Evolutionary conservation across 1,284 basidiomycete species (phyloP).

Genomic region (Heterobasidion annosum): DNA sequence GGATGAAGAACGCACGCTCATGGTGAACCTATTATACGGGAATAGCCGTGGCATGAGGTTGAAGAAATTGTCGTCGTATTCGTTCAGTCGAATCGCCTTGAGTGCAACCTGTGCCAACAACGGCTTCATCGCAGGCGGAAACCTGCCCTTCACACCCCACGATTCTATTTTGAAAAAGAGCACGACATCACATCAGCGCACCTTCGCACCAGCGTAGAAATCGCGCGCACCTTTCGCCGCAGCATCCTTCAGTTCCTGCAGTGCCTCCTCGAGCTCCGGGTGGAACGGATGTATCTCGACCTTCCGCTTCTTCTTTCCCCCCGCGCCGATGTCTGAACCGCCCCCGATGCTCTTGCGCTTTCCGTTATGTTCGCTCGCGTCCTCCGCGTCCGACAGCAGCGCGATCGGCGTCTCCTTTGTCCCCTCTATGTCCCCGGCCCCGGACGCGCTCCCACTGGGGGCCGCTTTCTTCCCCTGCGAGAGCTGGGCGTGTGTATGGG

Average conservation of each 20-base stretch:
- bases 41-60: constrained; percentile 81
- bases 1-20: constrained; percentile 44
- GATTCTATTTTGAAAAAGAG: constrained; percentile 29
- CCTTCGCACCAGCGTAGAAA: too few species aligned
- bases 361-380: constrained; percentile 1
- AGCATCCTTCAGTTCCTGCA: constrained; percentile 54
- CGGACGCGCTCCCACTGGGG: constrained; percentile 7
- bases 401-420: constrained; percentile 49
- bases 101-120: constrained; percentile 64
- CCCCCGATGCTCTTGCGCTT: constrained; percentile 20
- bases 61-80: constrained; percentile 91
- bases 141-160: constrained; percentile 79
- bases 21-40: constrained; percentile 89
- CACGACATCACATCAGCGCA: background rate
- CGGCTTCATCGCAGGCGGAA: constrained; percentile 77
- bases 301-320: constrained; percentile 52
- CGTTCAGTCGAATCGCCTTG: constrained; percentile 73
- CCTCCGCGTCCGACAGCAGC: constrained; percentile 24
- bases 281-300: constrained; percentile 60
- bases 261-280: constrained; percentile 52
- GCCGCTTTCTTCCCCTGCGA: constrained; percentile 3
- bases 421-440: constrained; percentile 22
- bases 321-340: constrained; percentile 1
- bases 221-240: constrained; percentile 42
- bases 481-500: constrained; percentile 7